Evolutionary conservation across 441 rosid genomes (phyloP).

Genomic region (Raphanus hybrid): DNA sequence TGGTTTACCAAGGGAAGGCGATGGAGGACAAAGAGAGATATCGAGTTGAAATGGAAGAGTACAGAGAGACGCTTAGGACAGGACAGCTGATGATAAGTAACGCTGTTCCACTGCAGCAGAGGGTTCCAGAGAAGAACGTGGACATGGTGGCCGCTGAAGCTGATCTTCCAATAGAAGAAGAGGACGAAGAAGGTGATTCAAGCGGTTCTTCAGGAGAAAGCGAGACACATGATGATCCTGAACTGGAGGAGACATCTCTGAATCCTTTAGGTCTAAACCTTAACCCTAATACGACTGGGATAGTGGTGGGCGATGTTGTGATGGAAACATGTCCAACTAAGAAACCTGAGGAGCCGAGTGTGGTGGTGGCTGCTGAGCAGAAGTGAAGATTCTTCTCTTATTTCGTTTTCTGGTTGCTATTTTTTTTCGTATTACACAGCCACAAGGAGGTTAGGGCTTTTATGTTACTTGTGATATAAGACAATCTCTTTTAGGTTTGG

Average conservation of each 20-base stretch:
- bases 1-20: constrained; percentile 87
- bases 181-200: constrained; percentile 59
- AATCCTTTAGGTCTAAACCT: constrained; percentile 20
- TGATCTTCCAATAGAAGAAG: constrained; percentile 57
- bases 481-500: constrained; percentile 12
- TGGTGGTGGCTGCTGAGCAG: constrained; percentile 25
- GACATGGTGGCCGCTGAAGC: constrained; percentile 55
- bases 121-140: constrained; percentile 57
- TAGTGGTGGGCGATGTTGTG: constrained; percentile 14
- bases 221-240: constrained; percentile 51
- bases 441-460: background rate
- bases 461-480: constrained; percentile 26
- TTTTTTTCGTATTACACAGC: background rate
- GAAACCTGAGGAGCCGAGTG: background rate
- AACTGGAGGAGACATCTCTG: constrained; percentile 36
- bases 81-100: constrained; percentile 66
- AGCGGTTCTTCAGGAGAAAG: constrained; percentile 59
- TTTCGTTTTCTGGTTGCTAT: background rate
- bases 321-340: background rate
- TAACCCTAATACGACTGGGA: constrained; percentile 27
- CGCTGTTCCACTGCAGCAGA: constrained; percentile 79
- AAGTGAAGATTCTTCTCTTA: constrained; percentile 23
- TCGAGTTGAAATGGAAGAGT: constrained; percentile 82
- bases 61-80: constrained; percentile 68
- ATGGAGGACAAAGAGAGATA: constrained; percentile 87